Evolutionary conservation across 2,329 filamentous ascomycete species (phyloP).

Genomic region (Neonectria magnoliae): DNA sequence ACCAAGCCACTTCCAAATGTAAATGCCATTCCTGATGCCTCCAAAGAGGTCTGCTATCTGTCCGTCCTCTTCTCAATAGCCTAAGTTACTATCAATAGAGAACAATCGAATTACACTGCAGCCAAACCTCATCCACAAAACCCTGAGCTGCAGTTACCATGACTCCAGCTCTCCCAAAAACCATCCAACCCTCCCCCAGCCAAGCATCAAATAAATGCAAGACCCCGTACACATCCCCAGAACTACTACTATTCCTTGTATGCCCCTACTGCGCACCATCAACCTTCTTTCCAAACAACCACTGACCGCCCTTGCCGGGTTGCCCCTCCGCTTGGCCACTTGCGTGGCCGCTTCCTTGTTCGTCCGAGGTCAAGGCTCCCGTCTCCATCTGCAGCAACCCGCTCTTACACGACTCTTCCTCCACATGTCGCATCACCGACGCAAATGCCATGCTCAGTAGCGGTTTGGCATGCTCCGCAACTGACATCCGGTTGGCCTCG

Average conservation of each 20-base stretch:
- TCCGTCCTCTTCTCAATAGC: conserved; percentile 7
- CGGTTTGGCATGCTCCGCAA: conserved; percentile 52
- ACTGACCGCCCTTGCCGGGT: conserved; percentile 17
- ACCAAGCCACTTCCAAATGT: background rate
- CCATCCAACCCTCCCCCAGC: conserved; percentile 38
- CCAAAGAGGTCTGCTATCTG: conserved; percentile 15
- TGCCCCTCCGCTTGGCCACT: background rate
- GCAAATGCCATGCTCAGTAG: conserved; percentile 55
- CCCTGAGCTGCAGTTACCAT: conserved; percentile 15
- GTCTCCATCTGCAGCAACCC: conserved; percentile 7
- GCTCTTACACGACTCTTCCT: conserved; percentile 28
- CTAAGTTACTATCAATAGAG: conserved; percentile 16
- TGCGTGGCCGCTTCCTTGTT: background rate
- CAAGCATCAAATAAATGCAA: conserved; percentile 31
- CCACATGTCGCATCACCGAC: conserved; percentile 41
- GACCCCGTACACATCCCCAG: conserved; percentile 24
- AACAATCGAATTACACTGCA: conserved; percentile 16
- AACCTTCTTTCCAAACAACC: conserved; percentile 32
- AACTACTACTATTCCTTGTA: conserved; percentile 27
- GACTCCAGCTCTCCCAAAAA: conserved; percentile 28
- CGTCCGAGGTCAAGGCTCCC: background rate
- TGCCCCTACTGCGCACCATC: conserved; percentile 5
- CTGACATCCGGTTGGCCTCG: conserved; percentile 51
- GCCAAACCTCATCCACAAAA: conserved; percentile 15
- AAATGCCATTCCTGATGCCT: conserved; percentile 9